Evolutionary conservation across 2,329 filamentous ascomycete genomes (phyloP).

Genomic region (Ustilaginoidea virens): DNA sequence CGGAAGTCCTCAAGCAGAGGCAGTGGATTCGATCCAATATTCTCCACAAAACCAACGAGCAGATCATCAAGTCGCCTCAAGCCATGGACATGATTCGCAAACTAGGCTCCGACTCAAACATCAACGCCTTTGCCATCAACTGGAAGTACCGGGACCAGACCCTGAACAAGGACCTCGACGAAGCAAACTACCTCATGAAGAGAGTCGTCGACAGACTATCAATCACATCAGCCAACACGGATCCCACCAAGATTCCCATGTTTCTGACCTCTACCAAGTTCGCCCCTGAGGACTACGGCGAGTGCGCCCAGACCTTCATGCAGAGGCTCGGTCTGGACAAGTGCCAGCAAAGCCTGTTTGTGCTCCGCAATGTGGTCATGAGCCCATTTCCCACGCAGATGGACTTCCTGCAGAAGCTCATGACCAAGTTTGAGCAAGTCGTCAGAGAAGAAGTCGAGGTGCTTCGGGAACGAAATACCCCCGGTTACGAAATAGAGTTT

Average conservation of each 20-base stretch:
- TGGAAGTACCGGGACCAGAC: slow-evolving; percentile 22
- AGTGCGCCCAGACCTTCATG: slow-evolving; percentile 25
- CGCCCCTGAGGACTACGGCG: slow-evolving; percentile 21
- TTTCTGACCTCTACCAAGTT: slow-evolving; percentile 30
- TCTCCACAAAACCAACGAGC: slow-evolving; percentile 18
- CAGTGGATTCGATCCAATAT: slow-evolving; percentile 22
- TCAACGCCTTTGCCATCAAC: slow-evolving; percentile 29
- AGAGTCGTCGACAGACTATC: slow-evolving; percentile 26
- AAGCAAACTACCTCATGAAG: slow-evolving; percentile 32
- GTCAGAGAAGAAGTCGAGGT: slow-evolving; percentile 15
- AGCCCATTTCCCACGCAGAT: slow-evolving; percentile 24
- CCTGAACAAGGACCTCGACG: slow-evolving; percentile 27
- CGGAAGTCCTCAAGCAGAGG: slow-evolving; percentile 20
- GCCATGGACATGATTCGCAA: slow-evolving; percentile 22
- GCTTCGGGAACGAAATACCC: slow-evolving; percentile 19
- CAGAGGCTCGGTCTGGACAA: slow-evolving; percentile 19
- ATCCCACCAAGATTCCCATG: slow-evolving; percentile 23
- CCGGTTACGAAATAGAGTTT: slow-evolving; percentile 20
- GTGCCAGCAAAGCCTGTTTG: slow-evolving; percentile 22
- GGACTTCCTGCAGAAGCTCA: slow-evolving; percentile 23
- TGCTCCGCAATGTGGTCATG: slow-evolving; percentile 32
- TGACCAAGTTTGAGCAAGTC: slow-evolving; percentile 14
- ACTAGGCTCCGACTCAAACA: slow-evolving; percentile 30
- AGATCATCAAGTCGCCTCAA: slow-evolving; percentile 18
- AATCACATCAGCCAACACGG: slow-evolving; percentile 22